Conservation (phyloP, 2,329 filamentous ascomycete genomes). For the Cercospora sojina region DNA sequence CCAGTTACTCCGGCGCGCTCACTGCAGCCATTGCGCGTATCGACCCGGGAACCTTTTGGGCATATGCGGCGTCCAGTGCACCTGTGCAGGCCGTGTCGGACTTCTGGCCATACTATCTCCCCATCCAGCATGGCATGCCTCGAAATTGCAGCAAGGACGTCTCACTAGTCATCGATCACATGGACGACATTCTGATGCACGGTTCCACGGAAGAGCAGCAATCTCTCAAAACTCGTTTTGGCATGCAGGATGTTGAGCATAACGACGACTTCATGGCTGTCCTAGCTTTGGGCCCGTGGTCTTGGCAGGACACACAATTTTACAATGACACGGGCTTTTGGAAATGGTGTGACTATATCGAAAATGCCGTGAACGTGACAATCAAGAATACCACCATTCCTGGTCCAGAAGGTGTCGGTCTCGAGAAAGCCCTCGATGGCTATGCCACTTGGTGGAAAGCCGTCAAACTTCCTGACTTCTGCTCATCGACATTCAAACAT, state of each 20-base stretch:
- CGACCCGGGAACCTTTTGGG: constrained; percentile 59
- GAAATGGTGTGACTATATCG: constrained; percentile 45
- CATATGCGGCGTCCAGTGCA: constrained; percentile 58
- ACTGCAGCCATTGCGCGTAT: constrained; percentile 56
- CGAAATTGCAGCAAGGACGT: constrained; percentile 58
- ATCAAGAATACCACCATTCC: too few species aligned
- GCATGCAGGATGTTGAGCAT: constrained; percentile 51
- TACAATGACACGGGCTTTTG: constrained; percentile 48
- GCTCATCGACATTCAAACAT: too few species aligned
- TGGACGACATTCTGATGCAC: constrained; percentile 40
- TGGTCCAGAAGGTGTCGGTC: too few species aligned
- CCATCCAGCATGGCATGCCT: constrained; percentile 59
- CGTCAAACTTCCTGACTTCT: too few species aligned
- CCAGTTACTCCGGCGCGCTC: constrained; percentile 58
- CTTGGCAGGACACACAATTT: constrained; percentile 58
- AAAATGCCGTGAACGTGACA: constrained; percentile 26
- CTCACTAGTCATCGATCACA: constrained; percentile 52
- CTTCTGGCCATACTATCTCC: constrained; percentile 60
- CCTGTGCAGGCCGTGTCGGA: constrained; percentile 57
- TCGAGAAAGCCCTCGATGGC: too few species aligned
- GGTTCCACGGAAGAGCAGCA: constrained; percentile 38
- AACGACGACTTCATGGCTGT: constrained; percentile 56
- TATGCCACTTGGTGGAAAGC: too few species aligned
- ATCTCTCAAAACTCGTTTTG: constrained; percentile 54
- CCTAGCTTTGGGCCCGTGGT: constrained; percentile 57